Conservation (phyloP, 352 stramenopile genomes). For the Globisporangium emineosum region DNA sequence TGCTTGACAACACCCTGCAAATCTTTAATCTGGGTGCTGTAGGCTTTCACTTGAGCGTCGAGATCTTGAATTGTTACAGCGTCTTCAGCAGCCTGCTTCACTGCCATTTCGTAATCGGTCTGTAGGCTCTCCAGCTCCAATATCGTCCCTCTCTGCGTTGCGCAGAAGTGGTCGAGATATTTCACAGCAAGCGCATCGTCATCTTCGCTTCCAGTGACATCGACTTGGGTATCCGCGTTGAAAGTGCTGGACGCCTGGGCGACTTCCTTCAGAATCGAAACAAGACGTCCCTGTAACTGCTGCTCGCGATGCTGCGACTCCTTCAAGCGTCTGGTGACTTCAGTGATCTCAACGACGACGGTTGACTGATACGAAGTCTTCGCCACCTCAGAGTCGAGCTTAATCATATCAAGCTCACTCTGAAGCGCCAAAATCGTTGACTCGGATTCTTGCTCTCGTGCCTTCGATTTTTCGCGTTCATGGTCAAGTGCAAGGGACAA, state of each 20-base stretch:
- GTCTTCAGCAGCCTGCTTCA: slow-evolving; percentile 32
- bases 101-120: slow-evolving; percentile 38
- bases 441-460: slow-evolving; percentile 41
- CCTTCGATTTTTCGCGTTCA: slow-evolving; percentile 37
- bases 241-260: slow-evolving; percentile 30
- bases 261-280: slow-evolving; percentile 42
- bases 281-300: slow-evolving; percentile 41
- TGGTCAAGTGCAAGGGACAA: slow-evolving; percentile 41
- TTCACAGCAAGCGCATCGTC: slow-evolving; percentile 27
- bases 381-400: slow-evolving; percentile 31
- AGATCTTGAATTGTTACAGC: slow-evolving; percentile 33
- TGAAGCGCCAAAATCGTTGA: slow-evolving; percentile 31
- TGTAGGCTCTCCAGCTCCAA: slow-evolving; percentile 46
- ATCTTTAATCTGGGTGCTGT: slow-evolving; percentile 39
- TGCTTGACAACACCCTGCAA: slow-evolving; percentile 42
- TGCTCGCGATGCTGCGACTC: slow-evolving; percentile 43
- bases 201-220: slow-evolving; percentile 20
- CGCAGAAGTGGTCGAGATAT: slow-evolving; percentile 33
- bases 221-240: slow-evolving; percentile 8
- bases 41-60: slow-evolving; percentile 36
- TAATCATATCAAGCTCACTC: slow-evolving; percentile 28
- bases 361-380: slow-evolving; percentile 19
- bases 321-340: slow-evolving; percentile 33
- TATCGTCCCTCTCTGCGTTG: slow-evolving; percentile 29
- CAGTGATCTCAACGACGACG: slow-evolving; percentile 27